Conservation (phyloP, 805 yeast genomes). For the Lipomyces sp. region DNA sequence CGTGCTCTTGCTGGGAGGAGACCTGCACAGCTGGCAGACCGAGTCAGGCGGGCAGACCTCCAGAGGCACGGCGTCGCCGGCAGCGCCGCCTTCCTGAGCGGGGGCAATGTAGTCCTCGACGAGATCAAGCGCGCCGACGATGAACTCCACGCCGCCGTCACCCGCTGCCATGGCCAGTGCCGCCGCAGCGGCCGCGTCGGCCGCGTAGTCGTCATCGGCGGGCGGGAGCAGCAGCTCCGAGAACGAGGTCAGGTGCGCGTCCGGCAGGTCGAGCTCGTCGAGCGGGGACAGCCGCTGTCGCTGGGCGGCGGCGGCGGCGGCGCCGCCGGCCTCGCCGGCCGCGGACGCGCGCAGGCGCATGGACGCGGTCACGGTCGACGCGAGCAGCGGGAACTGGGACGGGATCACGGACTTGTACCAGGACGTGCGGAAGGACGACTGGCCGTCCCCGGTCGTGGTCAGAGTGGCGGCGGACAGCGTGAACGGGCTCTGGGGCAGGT, state of each 20-base stretch:
- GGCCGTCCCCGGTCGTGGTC: too few relatives aligned
- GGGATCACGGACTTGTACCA: not conserved
- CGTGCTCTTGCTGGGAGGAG: not conserved
- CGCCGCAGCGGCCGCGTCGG: not conserved
- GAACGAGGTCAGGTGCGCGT: not conserved
- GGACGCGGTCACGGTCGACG: not conserved
- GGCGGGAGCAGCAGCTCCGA: not conserved
- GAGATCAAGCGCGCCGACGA: constrained; percentile 7
- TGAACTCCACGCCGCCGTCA: not conserved
- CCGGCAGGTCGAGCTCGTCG: too few relatives aligned
- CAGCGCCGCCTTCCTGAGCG: not conserved
- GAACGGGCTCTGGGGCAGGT: too few relatives aligned
- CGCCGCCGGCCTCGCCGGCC: too few relatives aligned
- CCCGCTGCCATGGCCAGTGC: not conserved
- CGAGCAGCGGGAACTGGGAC: not conserved
- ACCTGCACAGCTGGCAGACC: not conserved
- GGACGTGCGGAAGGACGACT: too few relatives aligned
- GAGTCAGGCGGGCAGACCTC: too few relatives aligned
- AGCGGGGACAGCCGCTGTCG: too few relatives aligned
- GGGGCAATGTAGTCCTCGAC: constrained; percentile 17
- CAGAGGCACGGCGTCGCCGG: too few relatives aligned
- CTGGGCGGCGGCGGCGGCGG: too few relatives aligned
- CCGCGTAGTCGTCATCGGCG: not conserved
- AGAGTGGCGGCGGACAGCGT: too few relatives aligned
- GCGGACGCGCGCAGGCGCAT: not conserved